Evolutionary conservation across 129 eudicot species (phyloP).

Genomic region (Flaveria ramosissima): DNA sequence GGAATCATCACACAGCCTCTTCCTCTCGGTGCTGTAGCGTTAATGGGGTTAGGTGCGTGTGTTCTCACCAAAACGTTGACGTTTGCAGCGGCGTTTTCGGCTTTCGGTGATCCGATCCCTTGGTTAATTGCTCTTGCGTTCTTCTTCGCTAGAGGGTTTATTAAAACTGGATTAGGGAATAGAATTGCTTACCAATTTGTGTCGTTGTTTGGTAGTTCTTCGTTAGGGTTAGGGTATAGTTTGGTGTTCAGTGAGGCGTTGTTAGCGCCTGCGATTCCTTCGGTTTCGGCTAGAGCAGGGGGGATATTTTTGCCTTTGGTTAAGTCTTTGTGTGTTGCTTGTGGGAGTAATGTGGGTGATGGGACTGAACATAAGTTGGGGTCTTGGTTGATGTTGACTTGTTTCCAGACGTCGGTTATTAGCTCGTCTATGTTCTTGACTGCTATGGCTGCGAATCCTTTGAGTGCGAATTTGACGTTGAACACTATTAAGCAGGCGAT

Average conservation of each 20-base stretch:
- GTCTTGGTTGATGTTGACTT: constrained; percentile 86
- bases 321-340: constrained; percentile 77
- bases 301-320: constrained; percentile 87
- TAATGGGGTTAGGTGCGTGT: constrained; percentile 81
- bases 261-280: constrained; percentile 91
- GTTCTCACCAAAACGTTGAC: constrained; percentile 82
- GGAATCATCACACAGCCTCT: constrained; percentile 83
- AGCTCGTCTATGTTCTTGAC: constrained; percentile 91
- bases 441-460: constrained; percentile 93
- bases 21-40: constrained; percentile 82
- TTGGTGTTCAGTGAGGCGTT: constrained; percentile 86
- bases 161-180: constrained; percentile 85
- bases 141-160: constrained; percentile 94
- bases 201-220: constrained; percentile 59
- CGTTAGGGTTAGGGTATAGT: constrained; percentile 85
- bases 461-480: constrained; percentile 71
- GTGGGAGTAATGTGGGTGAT: constrained; percentile 92
- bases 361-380: constrained; percentile 90
- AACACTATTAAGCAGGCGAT: constrained; percentile 64
- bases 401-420: constrained; percentile 84
- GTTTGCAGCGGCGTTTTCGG: constrained; percentile 92
- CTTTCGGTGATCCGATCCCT: constrained; percentile 91
- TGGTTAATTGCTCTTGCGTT: constrained; percentile 93
- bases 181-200: constrained; percentile 93
- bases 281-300: constrained; percentile 87